Base-by-base conservation (phyloP, 306 rosid genomes). In the Arachis hypogaea region DNA sequence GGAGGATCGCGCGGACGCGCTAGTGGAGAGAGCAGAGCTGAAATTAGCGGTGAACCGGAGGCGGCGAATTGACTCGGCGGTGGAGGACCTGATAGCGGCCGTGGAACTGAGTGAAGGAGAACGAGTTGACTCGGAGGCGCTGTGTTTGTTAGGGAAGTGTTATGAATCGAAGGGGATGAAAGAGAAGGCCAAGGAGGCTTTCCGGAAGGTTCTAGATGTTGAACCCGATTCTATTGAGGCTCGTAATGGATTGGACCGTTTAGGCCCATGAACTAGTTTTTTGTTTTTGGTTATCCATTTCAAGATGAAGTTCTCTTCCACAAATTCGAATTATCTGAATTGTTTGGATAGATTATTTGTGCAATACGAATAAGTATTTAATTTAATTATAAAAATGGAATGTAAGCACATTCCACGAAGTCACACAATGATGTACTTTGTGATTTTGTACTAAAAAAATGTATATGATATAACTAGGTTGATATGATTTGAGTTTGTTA, bases 51-150 rank as follows among this genome's bases (percentile, higher is more conserved):
- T 79, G 80, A 91, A 89, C 11, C 73, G 82, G 70, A 52, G 72
- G 83, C 81, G 91, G 10, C 78, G 87, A 44, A 76, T 89, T 12
- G 95, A 91, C 62, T 89, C 95, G 70, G 93, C 91, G 5, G 66
- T 91, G 36, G 86, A 82, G 44, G 95, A 91, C 55, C 45, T 91
- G 73, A 74, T 10, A 0, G 82, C 84, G 58, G 89, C 89, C 36
- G 76, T 73, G 64, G 14, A 50, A 6, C 29, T 82, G 82, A 51
- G 87, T 11, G 68, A 58, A 33, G 30, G 8, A 61, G 55, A 11
- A 59, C 1, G 30, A 3, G 11, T 7, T 3, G 56, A 79, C 11
- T 61, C 68, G 71, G 86, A 38, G 56, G 85, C 79, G 63, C 61
- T 85, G 52, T 82, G 89, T 68, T 71, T 84, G 78, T 44, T 89